Base-by-base conservation (phyloP, 1,284 basidiomycete genomes). In the Cutaneotrichosporon dermatis region DNA sequence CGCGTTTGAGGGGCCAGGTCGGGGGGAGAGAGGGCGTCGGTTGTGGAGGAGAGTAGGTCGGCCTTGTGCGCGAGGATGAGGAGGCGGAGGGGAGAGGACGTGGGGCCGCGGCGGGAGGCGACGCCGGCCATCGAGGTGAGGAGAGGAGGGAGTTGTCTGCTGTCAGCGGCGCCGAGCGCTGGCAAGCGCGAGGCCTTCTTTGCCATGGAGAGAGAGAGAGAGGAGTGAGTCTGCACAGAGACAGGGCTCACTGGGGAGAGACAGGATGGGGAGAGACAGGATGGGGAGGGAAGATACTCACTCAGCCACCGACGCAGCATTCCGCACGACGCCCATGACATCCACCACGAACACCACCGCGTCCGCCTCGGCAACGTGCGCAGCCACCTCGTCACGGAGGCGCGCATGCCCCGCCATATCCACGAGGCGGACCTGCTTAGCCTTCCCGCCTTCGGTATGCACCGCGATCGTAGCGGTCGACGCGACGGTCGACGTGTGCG, bases 351-450 rank as follows among this genome's bases (percentile, higher is more conserved):
- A 79, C 3, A 79, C 70, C 6, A 70, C 74, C 1, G 62, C 76
- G 34, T 58, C 61, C 16, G 69, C 71, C 8, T 66, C 66, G 12
- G 54, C 61, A 5, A 74, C 51, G n/a, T 69, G 58, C 54, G 65
- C 66, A 51, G 68, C 65, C 8, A 72, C 60, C 50, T 73, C 68
- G 49, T 76, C 74, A n/a, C 68, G 66, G 34, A 79, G 61, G 50
- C 77, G 67, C 9, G 76, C 73, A 60, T 79, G 77, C n/a, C 77
- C 77, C 5, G 77, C 74, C 2, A 79, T 51, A 52, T 79, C 77
- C 10, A 76, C 64, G 16, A 79, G 58, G 6, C 61, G 59, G 52
- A 76, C 57, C 9, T 55, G 57, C 58, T 71, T 72, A 7, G 52
- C 46, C 8, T 39, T 36, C 1, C 51, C 64, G 7, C 58, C 65